A percentile compares a stretch with the other conserved stretches of the same genome.
Conservation (phyloP, 768 basidiomycete species). For the Mycena sanguinolenta region DNA sequence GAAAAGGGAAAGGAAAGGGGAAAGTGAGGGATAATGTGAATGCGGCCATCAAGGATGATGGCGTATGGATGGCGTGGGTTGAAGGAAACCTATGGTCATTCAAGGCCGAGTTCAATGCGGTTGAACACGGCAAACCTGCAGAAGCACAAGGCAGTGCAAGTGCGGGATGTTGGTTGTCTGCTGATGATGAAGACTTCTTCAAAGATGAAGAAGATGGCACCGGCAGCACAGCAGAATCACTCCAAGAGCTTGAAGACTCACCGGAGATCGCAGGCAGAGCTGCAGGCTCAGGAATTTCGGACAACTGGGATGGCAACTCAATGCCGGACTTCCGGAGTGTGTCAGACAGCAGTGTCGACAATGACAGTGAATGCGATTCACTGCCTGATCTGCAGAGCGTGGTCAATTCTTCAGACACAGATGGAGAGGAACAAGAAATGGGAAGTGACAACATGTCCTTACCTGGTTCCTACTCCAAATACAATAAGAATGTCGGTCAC, state of each 20-base stretch:
- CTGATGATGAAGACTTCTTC: too few relatives aligned
- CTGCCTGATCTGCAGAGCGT: too few relatives aligned
- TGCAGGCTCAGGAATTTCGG: neutral
- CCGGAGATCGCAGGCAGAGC: neutral
- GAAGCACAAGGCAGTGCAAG: neutral
- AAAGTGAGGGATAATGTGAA: slow-evolving; percentile 12
- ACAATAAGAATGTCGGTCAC: too few relatives aligned
- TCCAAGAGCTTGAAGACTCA: slow-evolving; percentile 24
- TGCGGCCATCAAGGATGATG: slow-evolving; percentile 11
- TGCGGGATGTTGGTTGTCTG: too few relatives aligned
- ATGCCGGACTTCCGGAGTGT: slow-evolving; percentile 14
- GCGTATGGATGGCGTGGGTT: slow-evolving; percentile 33
- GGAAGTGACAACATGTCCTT: slow-evolving; percentile 22
- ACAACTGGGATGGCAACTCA: neutral
- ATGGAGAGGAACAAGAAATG: neutral
- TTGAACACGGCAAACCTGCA: neutral
- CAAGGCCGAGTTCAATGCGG: slow-evolving; percentile 6
- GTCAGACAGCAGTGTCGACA: too few relatives aligned
- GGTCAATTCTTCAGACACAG: too few relatives aligned
- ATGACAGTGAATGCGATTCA: too few relatives aligned
- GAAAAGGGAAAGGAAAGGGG: slow-evolving; percentile 17
- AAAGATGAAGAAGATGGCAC: too few relatives aligned
- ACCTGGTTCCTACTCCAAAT: too few relatives aligned
- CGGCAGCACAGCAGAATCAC: slow-evolving; percentile 3
- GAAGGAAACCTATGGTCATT: too few relatives aligned